Conservation (phyloP, 352 stramenopile species). For the Phytopythium delawarense region DNA sequence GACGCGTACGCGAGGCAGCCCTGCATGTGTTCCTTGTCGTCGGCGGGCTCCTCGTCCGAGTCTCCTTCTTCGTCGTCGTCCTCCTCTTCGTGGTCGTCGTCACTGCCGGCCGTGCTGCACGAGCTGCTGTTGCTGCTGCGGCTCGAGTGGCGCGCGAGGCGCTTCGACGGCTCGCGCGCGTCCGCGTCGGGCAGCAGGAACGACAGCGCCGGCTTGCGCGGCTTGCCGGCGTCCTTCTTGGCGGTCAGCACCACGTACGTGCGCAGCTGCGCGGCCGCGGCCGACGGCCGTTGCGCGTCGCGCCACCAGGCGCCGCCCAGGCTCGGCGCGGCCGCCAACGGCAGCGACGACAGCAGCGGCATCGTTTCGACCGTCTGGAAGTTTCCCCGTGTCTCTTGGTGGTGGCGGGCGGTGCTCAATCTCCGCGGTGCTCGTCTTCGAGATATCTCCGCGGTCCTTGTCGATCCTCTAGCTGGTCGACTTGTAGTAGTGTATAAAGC, state of each 20-base stretch:
- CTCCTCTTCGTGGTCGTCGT: constrained; percentile 27
- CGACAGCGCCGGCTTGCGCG: background rate
- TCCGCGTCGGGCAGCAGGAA: background rate
- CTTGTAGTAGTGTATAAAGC: no score
- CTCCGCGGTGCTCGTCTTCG: no score
- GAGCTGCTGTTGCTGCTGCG: constrained; percentile 27
- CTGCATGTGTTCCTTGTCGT: background rate
- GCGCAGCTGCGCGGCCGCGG: constrained; percentile 15
- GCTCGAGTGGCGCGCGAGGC: constrained; percentile 22
- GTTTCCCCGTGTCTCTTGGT: background rate
- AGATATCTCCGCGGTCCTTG: no score
- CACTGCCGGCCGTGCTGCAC: constrained; percentile 33
- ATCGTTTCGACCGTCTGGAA: background rate
- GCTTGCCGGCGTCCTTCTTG: constrained; percentile 10
- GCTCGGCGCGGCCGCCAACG: constrained; percentile 28
- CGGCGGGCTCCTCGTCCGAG: background rate
- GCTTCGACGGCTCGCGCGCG: constrained; percentile 9
- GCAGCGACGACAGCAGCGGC: constrained; percentile 19
- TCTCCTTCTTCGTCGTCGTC: constrained; percentile 1
- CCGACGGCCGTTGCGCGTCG: constrained; percentile 7
- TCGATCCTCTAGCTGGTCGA: no score
- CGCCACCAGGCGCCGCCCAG: constrained; percentile 3
- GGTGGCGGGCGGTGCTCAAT: background rate
- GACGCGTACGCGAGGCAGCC: constrained; percentile 64
- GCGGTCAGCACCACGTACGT: constrained; percentile 37